Evolutionary conservation across 306 rosid species (phyloP).

Genomic region (Dalbergia oliveri): DNA sequence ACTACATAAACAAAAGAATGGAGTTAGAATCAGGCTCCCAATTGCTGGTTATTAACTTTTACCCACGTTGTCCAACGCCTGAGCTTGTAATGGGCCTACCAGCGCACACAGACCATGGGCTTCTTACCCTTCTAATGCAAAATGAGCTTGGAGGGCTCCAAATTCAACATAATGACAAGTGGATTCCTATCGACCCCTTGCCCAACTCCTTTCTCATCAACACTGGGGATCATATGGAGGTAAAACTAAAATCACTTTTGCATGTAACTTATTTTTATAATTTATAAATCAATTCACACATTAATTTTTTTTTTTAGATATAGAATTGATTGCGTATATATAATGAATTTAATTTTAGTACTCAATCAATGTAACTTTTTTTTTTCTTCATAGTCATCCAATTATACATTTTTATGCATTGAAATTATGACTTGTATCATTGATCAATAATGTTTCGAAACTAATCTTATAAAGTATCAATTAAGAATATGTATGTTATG

Average conservation of each 20-base stretch:
- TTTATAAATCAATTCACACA: no score
- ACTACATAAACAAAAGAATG: slow-evolving; percentile 46
- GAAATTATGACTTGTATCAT: no score
- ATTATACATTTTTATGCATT: no score
- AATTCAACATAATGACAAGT: slow-evolving; percentile 50
- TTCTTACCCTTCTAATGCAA: slow-evolving; percentile 58
- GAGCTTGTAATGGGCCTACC: slow-evolving; percentile 66
- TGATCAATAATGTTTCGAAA: no score
- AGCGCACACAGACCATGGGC: slow-evolving; percentile 66
- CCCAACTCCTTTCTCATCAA: slow-evolving; percentile 65
- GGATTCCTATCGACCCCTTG: slow-evolving; percentile 57
- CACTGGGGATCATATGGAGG: slow-evolving; percentile 73
- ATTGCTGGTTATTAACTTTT: slow-evolving; percentile 54
- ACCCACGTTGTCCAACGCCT: slow-evolving; percentile 74
- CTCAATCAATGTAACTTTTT: no score
- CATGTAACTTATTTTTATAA: not conserved
- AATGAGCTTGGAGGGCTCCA: slow-evolving; percentile 65
- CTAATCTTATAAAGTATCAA: no score
- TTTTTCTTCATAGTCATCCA: no score
- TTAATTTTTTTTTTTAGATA: no score
- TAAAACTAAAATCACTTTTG: slow-evolving; percentile 36
- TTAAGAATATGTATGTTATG: no score
- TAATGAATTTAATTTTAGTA: no score
- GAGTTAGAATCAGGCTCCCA: slow-evolving; percentile 44
- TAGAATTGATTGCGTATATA: no score